Conservation (phyloP, 768 basidiomycete genomes). For the Auricularia heimuer region DNA sequence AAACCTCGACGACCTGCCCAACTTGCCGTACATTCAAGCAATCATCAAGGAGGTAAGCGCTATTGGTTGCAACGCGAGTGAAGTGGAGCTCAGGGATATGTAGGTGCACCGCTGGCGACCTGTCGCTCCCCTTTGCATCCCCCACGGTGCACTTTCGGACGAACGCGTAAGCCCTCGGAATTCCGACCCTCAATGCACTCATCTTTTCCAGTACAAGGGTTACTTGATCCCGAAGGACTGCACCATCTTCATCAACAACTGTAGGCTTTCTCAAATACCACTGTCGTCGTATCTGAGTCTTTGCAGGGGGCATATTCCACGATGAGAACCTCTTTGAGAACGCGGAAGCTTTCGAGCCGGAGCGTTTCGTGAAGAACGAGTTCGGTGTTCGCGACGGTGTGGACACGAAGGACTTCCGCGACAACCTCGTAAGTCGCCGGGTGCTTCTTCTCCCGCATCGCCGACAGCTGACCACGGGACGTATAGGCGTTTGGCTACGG, state of each 20-base stretch:
- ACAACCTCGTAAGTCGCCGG: neutral
- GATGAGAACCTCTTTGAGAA: slow-evolving; percentile 26
- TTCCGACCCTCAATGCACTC: neutral
- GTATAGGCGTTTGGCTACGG: neutral
- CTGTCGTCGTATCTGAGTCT: neutral
- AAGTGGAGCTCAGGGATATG: neutral
- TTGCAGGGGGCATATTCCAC: slow-evolving; percentile 20
- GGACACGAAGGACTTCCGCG: neutral
- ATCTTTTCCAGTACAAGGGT: neutral
- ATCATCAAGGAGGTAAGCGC: slow-evolving; percentile 24
- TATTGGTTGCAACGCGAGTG: neutral
- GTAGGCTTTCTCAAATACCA: slow-evolving; percentile 8
- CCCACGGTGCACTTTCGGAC: neutral
- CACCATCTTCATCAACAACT: slow-evolving; percentile 18
- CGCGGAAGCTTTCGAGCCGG: slow-evolving; percentile 39
- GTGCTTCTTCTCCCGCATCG: neutral
- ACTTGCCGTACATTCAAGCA: slow-evolving; percentile 24
- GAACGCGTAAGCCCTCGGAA: neutral
- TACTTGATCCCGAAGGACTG: slow-evolving; percentile 10
- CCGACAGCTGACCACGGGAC: too few species aligned
- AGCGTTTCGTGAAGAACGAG: slow-evolving; percentile 30
- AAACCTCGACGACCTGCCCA: slow-evolving; percentile 16
- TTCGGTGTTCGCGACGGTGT: slow-evolving; percentile 13
- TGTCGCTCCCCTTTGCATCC: neutral
- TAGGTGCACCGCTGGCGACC: neutral